Percentiles rank a stretch among this genome's conserved stretches.
Conservation (phyloP, 805 yeast species). For the Lipomyces lipofer region DNA sequence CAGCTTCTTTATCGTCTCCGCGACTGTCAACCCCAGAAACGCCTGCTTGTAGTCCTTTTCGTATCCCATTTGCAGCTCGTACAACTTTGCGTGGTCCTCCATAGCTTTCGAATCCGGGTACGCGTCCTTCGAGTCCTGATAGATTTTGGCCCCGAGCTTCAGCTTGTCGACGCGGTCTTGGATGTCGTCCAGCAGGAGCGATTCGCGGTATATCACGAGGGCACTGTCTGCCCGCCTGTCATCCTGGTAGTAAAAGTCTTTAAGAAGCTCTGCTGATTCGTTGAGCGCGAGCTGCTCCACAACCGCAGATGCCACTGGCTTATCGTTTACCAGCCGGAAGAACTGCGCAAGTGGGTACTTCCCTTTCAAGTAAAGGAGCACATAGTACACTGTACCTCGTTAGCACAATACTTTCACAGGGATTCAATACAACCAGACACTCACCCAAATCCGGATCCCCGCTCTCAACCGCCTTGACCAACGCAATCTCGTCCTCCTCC, state of each 20-base stretch:
- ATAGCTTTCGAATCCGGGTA: constrained; percentile 45
- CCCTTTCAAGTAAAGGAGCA: constrained; percentile 55
- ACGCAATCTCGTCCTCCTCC: constrained; percentile 70
- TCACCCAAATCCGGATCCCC: constrained; percentile 65
- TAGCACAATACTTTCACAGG: neutral
- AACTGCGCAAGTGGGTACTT: constrained; percentile 65
- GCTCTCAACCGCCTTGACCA: constrained; percentile 63
- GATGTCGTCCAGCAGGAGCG: constrained; percentile 26
- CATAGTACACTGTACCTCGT: constrained; percentile 52
- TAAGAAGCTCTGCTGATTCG: constrained; percentile 44
- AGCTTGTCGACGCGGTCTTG: constrained; percentile 34
- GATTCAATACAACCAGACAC: constrained; percentile 26
- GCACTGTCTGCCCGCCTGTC: constrained; percentile 56
- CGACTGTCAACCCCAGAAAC: constrained; percentile 47
- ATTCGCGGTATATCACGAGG: constrained; percentile 42
- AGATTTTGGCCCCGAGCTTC: constrained; percentile 38
- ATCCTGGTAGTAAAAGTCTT: constrained; percentile 63
- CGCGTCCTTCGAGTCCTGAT: constrained; percentile 41
- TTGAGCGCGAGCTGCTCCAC: constrained; percentile 43
- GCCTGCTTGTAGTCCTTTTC: constrained; percentile 45
- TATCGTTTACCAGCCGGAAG: constrained; percentile 60
- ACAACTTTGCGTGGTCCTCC: constrained; percentile 48
- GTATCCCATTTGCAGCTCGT: constrained; percentile 49
- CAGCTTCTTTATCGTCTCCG: constrained; percentile 51
- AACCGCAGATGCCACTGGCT: constrained; percentile 45